Conservation (phyloP, 352 stramenopile genomes). For the Phytopythium sindhum region DNA sequence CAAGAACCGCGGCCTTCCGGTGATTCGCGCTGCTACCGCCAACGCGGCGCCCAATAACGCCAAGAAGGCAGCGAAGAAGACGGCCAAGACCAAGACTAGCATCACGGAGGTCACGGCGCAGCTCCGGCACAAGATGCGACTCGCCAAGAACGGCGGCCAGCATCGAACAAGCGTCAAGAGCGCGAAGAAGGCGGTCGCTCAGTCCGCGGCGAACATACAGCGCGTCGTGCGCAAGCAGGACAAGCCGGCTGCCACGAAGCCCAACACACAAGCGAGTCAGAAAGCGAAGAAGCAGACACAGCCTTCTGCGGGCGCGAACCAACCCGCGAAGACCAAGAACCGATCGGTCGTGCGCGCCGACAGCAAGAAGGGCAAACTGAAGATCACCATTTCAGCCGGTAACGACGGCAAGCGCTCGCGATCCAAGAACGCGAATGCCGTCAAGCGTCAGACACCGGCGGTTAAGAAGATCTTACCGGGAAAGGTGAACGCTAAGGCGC, state of each 20-base stretch:
- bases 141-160: constrained; percentile 9
- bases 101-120: constrained; percentile 26
- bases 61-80: constrained; percentile 4
- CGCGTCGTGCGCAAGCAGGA: constrained; percentile 3
- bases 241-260: background rate
- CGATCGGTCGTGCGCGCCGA: constrained; percentile 28
- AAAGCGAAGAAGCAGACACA: constrained; percentile 1
- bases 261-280: background rate
- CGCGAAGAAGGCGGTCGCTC: background rate
- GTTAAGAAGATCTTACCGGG: constrained; percentile 26
- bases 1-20: constrained; percentile 41
- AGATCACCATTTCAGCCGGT: constrained; percentile 28
- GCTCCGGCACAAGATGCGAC: constrained; percentile 19
- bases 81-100: constrained; percentile 33
- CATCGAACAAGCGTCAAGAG: constrained; percentile 4
- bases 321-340: background rate
- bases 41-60: constrained; percentile 3
- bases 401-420: background rate
- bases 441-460: constrained; percentile 10
- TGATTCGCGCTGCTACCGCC: constrained; percentile 4
- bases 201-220: background rate
- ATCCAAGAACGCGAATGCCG: constrained; percentile 6
- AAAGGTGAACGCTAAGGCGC: constrained; percentile 23
- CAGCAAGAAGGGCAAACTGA: constrained; percentile 33
- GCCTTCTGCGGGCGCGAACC: background rate